Evolutionary conservation across 495 filamentous ascomycete species (phyloP).

Genomic region (Copromyces sp.): DNA sequence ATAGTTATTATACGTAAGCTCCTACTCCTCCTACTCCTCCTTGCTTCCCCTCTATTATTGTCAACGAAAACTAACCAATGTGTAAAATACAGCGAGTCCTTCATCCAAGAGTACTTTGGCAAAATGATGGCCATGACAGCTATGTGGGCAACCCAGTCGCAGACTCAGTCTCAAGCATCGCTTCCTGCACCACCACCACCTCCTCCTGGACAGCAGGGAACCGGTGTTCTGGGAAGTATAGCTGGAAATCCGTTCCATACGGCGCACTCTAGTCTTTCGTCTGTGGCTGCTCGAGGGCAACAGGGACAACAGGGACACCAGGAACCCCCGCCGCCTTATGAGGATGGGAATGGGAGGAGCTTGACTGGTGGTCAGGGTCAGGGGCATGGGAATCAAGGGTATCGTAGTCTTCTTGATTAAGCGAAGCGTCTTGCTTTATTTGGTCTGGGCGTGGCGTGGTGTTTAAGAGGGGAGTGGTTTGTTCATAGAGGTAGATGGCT

Average conservation of each 20-base stretch:
- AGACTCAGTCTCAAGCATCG: not conserved
- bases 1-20: slow-evolving; percentile 74
- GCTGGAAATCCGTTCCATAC: not conserved
- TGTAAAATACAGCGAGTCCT: slow-evolving; percentile 30
- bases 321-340: not conserved
- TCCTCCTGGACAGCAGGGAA: not conserved
- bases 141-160: slow-evolving; percentile 2
- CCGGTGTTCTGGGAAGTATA: not conserved
- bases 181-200: not conserved
- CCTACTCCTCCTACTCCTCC: not conserved
- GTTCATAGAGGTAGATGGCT: not conserved
- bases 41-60: slow-evolving; percentile 1
- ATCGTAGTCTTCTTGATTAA: slow-evolving; percentile 14
- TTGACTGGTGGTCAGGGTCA: not conserved
- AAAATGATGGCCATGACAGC: slow-evolving; percentile 36
- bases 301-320: not conserved
- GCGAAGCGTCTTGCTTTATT: not conserved
- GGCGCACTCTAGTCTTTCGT: not conserved
- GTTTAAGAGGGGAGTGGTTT: not conserved
- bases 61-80: not conserved
- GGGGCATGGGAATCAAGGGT: not conserved
- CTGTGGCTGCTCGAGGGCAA: not conserved
- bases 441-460: not conserved
- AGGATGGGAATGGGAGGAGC: not conserved
- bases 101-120: slow-evolving; percentile 39